A percentile compares a stretch with the other conserved stretches of the same genome.
phyloP scores from a whole-genome alignment of 2,329 filamentous ascomycete species.

The Endothia cerciana region DNA sequence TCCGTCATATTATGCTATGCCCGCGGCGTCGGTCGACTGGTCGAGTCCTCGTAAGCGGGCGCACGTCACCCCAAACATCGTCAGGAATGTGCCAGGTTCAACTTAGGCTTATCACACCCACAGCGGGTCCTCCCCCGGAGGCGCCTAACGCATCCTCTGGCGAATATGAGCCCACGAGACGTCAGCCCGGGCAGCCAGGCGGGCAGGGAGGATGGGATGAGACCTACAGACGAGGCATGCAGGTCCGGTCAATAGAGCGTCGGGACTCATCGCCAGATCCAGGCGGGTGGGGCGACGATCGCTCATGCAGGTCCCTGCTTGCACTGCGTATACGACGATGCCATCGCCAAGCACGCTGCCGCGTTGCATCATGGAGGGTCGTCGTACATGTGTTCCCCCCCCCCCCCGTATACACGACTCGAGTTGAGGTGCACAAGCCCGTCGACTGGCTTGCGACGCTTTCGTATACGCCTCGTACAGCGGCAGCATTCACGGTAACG shows the following conservation, averaged over 20 bases:
- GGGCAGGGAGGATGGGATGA: constrained; percentile 1
- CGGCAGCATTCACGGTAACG: neutral
- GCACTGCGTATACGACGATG: constrained; percentile 10
- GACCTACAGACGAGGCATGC: constrained; percentile 1
- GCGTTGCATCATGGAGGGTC: neutral
- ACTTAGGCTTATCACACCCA: neutral
- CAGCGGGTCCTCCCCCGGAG: constrained; percentile 4
- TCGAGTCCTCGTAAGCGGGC: constrained; percentile 2
- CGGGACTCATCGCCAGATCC: constrained; percentile 20
- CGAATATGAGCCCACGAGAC: neutral
- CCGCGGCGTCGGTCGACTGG: neutral
- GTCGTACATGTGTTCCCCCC: neutral
- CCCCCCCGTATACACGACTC: constrained; percentile 6
- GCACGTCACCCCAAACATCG: neutral
- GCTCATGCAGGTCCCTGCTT: constrained; percentile 8
- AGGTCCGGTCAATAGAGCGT: constrained; percentile 4
- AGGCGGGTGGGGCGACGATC: constrained; percentile 22
- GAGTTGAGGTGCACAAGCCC: constrained; percentile 4
- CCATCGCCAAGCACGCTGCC: neutral
- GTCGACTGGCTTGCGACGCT: neutral
- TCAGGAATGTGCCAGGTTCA: neutral
- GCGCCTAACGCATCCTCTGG: neutral
- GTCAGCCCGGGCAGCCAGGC: neutral
- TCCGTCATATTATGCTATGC: neutral
- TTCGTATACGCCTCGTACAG: neutral